These are phyloP conservation scores for Colletotrichum echinochloae DNA, from an alignment of 2,329 filamentous ascomycete genomes.

Conservation along the genomic window DNA sequence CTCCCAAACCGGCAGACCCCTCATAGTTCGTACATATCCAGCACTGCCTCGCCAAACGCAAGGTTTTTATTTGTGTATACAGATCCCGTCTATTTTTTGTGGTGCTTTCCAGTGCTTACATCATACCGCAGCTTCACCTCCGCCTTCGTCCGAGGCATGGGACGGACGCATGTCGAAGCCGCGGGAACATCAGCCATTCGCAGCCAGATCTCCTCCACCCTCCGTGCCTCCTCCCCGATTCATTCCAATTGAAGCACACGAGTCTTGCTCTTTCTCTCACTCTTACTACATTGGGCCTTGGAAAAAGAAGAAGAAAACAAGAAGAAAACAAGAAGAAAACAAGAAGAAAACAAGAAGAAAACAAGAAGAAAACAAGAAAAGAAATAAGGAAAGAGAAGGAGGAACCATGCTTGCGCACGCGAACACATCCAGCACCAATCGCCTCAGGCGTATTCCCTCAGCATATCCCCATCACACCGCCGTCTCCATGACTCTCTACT, in stretches of 20 bases:
- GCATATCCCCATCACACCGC: neutral
- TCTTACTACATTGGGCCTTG: neutral
- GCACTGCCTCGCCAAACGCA: neutral
- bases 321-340: neutral
- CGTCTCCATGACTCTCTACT: neutral
- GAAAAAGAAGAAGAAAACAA: neutral
- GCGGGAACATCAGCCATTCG: neutral
- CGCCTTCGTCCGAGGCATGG: conserved; percentile 2
- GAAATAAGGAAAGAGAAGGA: too few relatives aligned
- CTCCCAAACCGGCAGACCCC: too few relatives aligned
- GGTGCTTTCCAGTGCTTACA: neutral
- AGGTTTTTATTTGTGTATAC: neutral
- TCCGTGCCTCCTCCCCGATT: too few relatives aligned
- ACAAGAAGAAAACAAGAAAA: too few relatives aligned
- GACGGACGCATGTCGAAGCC: neutral
- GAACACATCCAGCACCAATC: neutral
- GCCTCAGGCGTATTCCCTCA: conserved; percentile 15
- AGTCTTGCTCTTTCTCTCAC: neutral
- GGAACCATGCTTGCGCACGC: too few relatives aligned
- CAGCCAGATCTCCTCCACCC: neutral
- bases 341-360: neutral
- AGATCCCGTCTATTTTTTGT: neutral
- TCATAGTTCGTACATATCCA: neutral
- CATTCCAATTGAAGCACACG: neutral
- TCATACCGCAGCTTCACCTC: too few relatives aligned